Base-by-base conservation (phyloP, 2,329 filamentous ascomycete genomes). In the Cucurbitaria berberidis region DNA sequence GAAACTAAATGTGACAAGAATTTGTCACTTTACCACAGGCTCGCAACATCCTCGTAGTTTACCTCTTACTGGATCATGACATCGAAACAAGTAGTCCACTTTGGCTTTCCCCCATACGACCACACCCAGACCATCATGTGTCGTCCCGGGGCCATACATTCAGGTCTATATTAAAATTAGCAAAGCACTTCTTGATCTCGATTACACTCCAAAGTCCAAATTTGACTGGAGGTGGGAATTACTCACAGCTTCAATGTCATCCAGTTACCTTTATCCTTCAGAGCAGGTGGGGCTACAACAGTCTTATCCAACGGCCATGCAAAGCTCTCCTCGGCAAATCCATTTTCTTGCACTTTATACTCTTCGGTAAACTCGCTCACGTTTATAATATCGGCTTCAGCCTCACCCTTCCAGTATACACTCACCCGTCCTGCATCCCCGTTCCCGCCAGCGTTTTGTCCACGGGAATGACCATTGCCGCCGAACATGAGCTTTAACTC, bases 121-220 rank as follows among this genome's bases (percentile, higher is more conserved):
- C 66, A 69, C 11, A 60, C 60, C 64, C 67, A 68, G n/a, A 64
- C 66, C 48, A 69, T 60, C 63, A 70, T 68, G 52, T 69, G 66
- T 10, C 63, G 49, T 5, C 67, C 67, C 24, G 55, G 44, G 21
- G 60, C 58, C 61, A 68, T 69, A 38, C 57, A 57, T 24, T 60
- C 50, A 0, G 66, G 67, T 58, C 60, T 64, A 35, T 5, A 16
- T 3, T 45, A 11, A 18, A 5, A 16, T 60, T 32, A 60, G 53
- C 45, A 42, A n/a, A n/a, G 15, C 3, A 15, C 16, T 21, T 5
- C 9, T 21, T 10, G 11, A 13, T 4, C 13, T 10, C 10, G 11
- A 6, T 3, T 3, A 5, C 13, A 43, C 0, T 13, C 15, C 5
- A 21, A 32, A 18, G 3, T 13, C 30, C 6, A 1, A 13, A 34